Conservation (phyloP, 2,329 filamentous ascomycete genomes). For the Colletotrichum lindemuthianum region DNA sequence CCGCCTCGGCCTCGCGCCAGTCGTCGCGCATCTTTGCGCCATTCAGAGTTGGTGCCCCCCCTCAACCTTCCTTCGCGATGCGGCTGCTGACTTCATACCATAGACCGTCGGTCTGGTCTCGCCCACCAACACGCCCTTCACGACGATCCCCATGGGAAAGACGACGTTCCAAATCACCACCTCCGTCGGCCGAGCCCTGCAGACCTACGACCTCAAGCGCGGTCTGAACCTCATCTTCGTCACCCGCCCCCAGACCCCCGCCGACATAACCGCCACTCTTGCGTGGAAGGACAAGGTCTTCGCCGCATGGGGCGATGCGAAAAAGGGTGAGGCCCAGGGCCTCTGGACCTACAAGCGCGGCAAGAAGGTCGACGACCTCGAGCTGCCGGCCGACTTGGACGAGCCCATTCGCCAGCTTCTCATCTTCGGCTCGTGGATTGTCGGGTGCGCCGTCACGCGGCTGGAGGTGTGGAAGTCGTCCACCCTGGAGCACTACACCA, state of each 20-base stretch:
- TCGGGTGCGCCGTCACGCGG: conserved; percentile 78
- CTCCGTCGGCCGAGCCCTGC: conserved; percentile 86
- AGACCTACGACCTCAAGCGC: conserved; percentile 93
- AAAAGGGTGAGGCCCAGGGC: conserved; percentile 66
- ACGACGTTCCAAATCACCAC: conserved; percentile 98
- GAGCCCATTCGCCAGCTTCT: conserved; percentile 82
- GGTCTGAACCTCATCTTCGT: conserved; percentile 94
- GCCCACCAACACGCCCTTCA: conserved; percentile 89
- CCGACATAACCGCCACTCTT: conserved; percentile 83
- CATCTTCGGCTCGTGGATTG: conserved; percentile 90
- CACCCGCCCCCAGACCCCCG: conserved; percentile 88
- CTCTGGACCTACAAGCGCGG: conserved; percentile 94
- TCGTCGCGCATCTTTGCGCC: conserved; percentile 90
- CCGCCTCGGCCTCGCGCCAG: conserved; percentile 50
- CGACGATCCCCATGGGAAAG: conserved; percentile 87
- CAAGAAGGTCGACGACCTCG: conserved; percentile 81
- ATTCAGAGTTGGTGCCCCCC: conserved; percentile 74
- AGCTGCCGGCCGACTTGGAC: conserved; percentile 70
- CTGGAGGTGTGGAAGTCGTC: conserved; percentile 91
- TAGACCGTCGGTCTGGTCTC: conserved; percentile 95
- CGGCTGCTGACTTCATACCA: conserved; percentile 7
- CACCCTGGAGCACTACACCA: conserved; percentile 90
- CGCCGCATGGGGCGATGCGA: conserved; percentile 84
- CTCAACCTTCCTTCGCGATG: not conserved
- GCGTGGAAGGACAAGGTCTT: conserved; percentile 90